Conservation (phyloP, 306 rosid genomes). For the Quercus glauca region DNA sequence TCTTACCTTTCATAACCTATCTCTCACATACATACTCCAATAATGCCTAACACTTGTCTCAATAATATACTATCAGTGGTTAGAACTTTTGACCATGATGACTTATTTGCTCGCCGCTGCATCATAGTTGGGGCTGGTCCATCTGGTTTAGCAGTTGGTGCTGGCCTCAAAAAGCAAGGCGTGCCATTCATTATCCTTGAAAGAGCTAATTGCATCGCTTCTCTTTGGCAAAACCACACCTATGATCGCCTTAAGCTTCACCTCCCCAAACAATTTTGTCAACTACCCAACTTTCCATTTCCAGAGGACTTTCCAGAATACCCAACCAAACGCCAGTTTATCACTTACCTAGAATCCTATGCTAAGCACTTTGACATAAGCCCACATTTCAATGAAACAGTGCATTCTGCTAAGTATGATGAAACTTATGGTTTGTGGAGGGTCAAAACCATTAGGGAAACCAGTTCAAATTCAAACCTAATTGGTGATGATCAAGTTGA, state of each 20-base stretch:
- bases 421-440: slow-evolving; percentile 84
- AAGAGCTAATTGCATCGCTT: slow-evolving; percentile 83
- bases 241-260: slow-evolving; percentile 89
- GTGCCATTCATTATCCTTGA: slow-evolving; percentile 75
- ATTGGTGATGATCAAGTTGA: slow-evolving; percentile 48
- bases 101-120: slow-evolving; percentile 45
- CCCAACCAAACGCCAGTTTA: slow-evolving; percentile 78
- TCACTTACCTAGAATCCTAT: slow-evolving; percentile 69
- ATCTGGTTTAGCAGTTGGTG: slow-evolving; percentile 83
- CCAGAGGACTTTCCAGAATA: slow-evolving; percentile 77
- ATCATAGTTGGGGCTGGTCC: slow-evolving; percentile 91
- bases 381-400: slow-evolving; percentile 87
- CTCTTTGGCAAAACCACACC: slow-evolving; percentile 80
- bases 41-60: slow-evolving; percentile 32
- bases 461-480: background rate
- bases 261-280: slow-evolving; percentile 85
- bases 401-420: slow-evolving; percentile 80
- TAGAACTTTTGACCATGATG: slow-evolving; percentile 35
- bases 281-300: slow-evolving; percentile 71
- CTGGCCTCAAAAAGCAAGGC: slow-evolving; percentile 72
- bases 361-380: slow-evolving; percentile 62
- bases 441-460: slow-evolving; percentile 43
- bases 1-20: background rate
- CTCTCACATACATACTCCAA: background rate
- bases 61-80: slow-evolving; percentile 46